Percentiles rank a stretch among this genome's conserved stretches.
Evolutionary conservation across 2,329 filamentous ascomycete genomes (phyloP).

Genomic region (Paraconiothyrium brasiliense): DNA sequence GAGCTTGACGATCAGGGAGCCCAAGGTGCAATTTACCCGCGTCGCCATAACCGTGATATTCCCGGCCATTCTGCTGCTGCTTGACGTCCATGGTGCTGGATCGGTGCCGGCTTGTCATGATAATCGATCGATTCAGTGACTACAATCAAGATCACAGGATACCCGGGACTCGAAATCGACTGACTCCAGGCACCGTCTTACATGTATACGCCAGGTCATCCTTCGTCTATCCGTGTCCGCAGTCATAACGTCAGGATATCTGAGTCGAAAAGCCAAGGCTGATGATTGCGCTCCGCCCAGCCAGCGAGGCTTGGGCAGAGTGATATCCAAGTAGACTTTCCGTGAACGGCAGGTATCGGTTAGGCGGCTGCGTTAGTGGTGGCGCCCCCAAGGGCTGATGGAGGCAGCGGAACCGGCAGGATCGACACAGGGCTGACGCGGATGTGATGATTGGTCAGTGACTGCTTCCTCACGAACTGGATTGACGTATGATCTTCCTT

Average conservation of each 20-base stretch:
- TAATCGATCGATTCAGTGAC: too few species aligned
- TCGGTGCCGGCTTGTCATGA: background rate
- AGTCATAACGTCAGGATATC: background rate
- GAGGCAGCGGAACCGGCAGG: background rate
- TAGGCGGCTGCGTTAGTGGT: constrained; percentile 1
- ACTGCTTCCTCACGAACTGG: background rate
- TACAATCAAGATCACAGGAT: background rate
- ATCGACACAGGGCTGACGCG: background rate
- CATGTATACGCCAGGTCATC: background rate
- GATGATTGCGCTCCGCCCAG: constrained; percentile 4
- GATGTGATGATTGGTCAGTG: background rate
- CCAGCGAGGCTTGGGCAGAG: background rate
- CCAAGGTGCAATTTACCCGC: background rate
- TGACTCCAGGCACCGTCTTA: background rate
- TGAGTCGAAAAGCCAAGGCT: background rate
- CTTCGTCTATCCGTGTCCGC: background rate
- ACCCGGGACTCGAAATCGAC: background rate
- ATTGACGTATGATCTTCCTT: background rate
- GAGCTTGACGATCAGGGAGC: background rate
- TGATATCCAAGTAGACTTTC: background rate
- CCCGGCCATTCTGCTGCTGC: background rate
- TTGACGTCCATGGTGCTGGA: background rate
- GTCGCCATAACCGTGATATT: background rate
- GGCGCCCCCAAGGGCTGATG: background rate
- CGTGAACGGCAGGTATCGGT: background rate